phyloP scores from a whole-genome alignment of 108 stramenopile species.

The Nannochloropsis oceanica region DNA sequence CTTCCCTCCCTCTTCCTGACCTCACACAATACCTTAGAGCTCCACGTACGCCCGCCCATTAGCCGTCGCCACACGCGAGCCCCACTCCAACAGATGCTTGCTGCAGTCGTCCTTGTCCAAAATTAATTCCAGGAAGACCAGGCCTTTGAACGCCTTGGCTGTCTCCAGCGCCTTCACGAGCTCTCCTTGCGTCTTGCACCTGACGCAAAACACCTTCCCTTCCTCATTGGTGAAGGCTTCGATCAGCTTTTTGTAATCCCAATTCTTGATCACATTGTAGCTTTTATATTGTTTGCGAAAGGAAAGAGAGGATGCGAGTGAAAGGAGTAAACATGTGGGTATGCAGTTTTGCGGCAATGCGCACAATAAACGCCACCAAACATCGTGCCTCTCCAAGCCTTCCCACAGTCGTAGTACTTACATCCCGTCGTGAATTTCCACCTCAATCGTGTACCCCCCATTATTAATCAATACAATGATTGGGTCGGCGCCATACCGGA shows the following conservation, averaged over 20 bases:
- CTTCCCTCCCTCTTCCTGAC: too few relatives aligned
- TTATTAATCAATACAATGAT: conserved; percentile 5
- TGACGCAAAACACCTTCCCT: background rate
- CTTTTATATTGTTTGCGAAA: background rate
- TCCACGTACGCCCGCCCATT: background rate
- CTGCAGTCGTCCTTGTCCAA: conserved; percentile 2
- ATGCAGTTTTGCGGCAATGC: too few relatives aligned
- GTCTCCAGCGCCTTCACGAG: background rate
- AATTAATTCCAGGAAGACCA: background rate
- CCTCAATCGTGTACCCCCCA: conserved; percentile 6
- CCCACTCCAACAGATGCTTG: conserved; percentile 5
- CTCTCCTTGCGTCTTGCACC: background rate
- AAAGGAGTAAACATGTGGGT: too few relatives aligned
- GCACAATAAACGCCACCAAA: too few relatives aligned
- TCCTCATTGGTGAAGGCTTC: background rate
- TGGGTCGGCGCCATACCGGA: background rate
- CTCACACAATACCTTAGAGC: background rate
- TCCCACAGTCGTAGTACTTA: background rate
- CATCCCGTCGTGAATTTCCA: conserved; percentile 5
- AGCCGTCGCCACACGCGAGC: background rate
- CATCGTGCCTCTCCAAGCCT: background rate
- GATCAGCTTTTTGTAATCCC: conserved; percentile 3
- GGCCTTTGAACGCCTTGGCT: background rate
- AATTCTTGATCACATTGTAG: conserved; percentile 8
- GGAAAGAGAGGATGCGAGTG: too few relatives aligned